phyloP scores from a whole-genome alignment of 2,329 filamentous ascomycete species.

The Xylariaceae sp. region DNA sequence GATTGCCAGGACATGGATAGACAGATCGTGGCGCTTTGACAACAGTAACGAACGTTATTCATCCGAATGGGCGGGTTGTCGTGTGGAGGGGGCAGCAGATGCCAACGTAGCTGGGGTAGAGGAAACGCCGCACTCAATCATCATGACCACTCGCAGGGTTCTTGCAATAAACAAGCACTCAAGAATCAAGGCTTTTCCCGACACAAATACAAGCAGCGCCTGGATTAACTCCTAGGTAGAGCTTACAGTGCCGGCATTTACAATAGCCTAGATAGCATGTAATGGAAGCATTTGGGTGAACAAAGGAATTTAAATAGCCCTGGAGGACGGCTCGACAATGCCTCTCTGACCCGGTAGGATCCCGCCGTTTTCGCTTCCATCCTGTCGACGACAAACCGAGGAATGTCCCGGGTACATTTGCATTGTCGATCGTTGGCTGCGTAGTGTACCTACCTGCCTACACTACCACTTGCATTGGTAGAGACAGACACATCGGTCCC shows the following conservation, averaged over 20 bases:
- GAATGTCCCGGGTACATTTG: background rate
- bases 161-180: slow-evolving; percentile 3
- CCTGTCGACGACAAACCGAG: background rate
- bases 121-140: slow-evolving; percentile 16
- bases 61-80: background rate
- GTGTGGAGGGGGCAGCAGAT: background rate
- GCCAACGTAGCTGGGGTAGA: slow-evolving; percentile 3
- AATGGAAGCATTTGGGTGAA: background rate
- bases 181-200: background rate
- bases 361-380: background rate
- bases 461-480: background rate
- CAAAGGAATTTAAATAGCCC: background rate
- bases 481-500: background rate
- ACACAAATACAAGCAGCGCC: slow-evolving; percentile 13
- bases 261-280: background rate
- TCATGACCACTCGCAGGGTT: slow-evolving; percentile 20
- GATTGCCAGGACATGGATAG: background rate
- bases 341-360: background rate
- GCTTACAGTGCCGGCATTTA: background rate
- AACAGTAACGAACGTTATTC: background rate
- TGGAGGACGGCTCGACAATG: background rate
- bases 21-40: background rate
- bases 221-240: too few species aligned
- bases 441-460: too few species aligned
- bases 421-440: background rate